Percentiles rank a stretch among this genome's conserved stretches.
These are phyloP conservation scores for Aquilaria yunnanensis DNA, from an alignment of 345 rosid species.

Conservation along the genomic window DNA sequence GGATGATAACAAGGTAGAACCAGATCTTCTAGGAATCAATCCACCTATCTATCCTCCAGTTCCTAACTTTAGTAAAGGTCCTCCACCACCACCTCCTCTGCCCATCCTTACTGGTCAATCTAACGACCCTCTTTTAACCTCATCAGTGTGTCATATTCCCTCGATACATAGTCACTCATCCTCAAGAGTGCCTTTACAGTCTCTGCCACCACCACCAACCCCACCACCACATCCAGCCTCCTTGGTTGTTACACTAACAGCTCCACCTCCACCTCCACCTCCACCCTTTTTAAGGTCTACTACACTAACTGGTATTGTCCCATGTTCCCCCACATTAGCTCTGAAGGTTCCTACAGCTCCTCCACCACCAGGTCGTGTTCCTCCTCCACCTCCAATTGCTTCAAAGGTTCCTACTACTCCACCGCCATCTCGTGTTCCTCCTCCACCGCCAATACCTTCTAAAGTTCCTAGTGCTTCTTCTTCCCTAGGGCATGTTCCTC, in stretches of 20 bases:
- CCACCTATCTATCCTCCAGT: slow-evolving; percentile 26
- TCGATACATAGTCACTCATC: neutral
- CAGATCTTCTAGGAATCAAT: slow-evolving; percentile 25
- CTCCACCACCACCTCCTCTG: slow-evolving; percentile 29
- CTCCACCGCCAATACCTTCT: slow-evolving; percentile 36
- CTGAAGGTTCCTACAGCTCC: slow-evolving; percentile 8
- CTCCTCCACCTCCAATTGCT: slow-evolving; percentile 14
- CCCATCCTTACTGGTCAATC: slow-evolving; percentile 6
- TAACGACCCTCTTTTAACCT: no score
- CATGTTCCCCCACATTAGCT: slow-evolving; percentile 19
- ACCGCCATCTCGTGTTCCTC: neutral
- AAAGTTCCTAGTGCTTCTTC: slow-evolving; percentile 40
- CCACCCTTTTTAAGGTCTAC: slow-evolving; percentile 4
- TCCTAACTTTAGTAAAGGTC: slow-evolving; percentile 6
- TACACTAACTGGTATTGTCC: neutral
- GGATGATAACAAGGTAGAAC: slow-evolving; percentile 5
- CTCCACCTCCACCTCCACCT: slow-evolving; percentile 37
- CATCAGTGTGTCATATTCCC: no score
- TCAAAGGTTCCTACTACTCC: no score
- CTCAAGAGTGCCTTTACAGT: neutral
- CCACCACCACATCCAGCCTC: slow-evolving; percentile 19
- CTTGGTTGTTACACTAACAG: no score
- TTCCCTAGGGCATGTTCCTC: no score
- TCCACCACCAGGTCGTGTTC: slow-evolving; percentile 14
- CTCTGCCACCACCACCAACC: slow-evolving; percentile 20